Conservation (phyloP, 371 early-diverging fungal species). For the Circinella minor region DNA sequence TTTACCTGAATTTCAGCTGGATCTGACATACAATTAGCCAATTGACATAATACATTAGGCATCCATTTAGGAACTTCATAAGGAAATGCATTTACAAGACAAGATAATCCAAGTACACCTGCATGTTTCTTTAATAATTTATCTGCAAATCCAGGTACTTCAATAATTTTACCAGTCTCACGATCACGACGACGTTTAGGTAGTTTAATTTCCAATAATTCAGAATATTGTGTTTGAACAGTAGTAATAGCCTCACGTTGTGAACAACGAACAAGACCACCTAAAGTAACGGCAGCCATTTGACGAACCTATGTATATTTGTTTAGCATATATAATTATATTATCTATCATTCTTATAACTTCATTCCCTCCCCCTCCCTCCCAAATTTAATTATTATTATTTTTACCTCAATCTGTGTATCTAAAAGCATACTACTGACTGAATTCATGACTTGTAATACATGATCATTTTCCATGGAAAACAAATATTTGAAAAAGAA, state of each 20-base stretch:
- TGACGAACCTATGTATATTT: conserved; percentile 68
- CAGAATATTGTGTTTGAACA: conserved; percentile 48
- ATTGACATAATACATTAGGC: conserved; percentile 77
- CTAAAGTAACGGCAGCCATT: conserved; percentile 80
- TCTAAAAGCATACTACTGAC: conserved; percentile 72
- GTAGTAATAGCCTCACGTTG: conserved; percentile 72
- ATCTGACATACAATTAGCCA: conserved; percentile 83
- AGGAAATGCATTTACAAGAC: conserved; percentile 87
- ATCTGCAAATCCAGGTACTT: conserved; percentile 57
- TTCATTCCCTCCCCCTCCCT: no score
- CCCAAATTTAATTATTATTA: neutral
- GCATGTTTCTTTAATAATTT: conserved; percentile 82
- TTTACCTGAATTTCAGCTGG: conserved; percentile 83
- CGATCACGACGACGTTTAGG: conserved; percentile 50
- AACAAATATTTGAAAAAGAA: conserved; percentile 80
- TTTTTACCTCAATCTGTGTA: conserved; percentile 74
- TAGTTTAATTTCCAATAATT: conserved; percentile 38
- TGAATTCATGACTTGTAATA: conserved; percentile 63
- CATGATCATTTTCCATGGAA: conserved; percentile 54
- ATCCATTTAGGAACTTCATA: conserved; percentile 93
- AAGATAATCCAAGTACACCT: conserved; percentile 86
- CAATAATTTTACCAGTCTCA: conserved; percentile 49
- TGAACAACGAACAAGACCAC: conserved; percentile 88
- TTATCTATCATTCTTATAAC: no score
- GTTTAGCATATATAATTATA: neutral